phyloP scores from a whole-genome alignment of 2,329 filamentous ascomycete species.

The Phialocephala sp. region DNA sequence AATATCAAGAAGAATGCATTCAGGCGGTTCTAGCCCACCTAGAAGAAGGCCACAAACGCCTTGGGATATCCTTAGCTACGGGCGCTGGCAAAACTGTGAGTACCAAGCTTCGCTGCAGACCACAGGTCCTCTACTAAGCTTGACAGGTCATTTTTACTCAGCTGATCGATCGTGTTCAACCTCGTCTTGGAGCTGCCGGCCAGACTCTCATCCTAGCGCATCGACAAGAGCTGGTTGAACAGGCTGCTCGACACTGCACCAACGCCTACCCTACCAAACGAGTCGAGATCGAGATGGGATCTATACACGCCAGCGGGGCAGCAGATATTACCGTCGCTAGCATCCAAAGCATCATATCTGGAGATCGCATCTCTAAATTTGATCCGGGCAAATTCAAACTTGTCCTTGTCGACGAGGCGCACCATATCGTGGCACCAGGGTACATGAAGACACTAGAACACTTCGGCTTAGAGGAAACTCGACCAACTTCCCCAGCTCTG shows the following conservation, averaged over 20 bases:
- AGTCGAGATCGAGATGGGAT: slow-evolving; percentile 93
- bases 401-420: slow-evolving; percentile 92
- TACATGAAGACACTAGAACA: slow-evolving; percentile 80
- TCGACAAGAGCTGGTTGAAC: slow-evolving; percentile 90
- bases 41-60: slow-evolving; percentile 72
- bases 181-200: slow-evolving; percentile 60
- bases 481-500: slow-evolving; percentile 63
- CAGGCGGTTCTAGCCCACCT: slow-evolving; percentile 76
- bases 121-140: slow-evolving; percentile 17
- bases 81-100: slow-evolving; percentile 86
- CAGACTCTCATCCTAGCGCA: slow-evolving; percentile 93
- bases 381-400: slow-evolving; percentile 83
- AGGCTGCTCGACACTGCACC: slow-evolving; percentile 85
- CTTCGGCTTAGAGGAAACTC: slow-evolving; percentile 69
- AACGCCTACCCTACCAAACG: slow-evolving; percentile 79
- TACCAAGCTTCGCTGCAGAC: slow-evolving; percentile 13
- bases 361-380: slow-evolving; percentile 80
- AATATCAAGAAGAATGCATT: slow-evolving; percentile 93
- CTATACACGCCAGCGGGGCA: slow-evolving; percentile 72
- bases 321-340: slow-evolving; percentile 96
- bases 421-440: slow-evolving; percentile 87
- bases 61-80: slow-evolving; percentile 86
- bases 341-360: slow-evolving; percentile 81
- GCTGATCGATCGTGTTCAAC: slow-evolving; percentile 77
- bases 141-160: slow-evolving; percentile 91